phyloP scores from a whole-genome alignment of 1,139 yeast species.

The Scheffersomyces illinoinensis region DNA sequence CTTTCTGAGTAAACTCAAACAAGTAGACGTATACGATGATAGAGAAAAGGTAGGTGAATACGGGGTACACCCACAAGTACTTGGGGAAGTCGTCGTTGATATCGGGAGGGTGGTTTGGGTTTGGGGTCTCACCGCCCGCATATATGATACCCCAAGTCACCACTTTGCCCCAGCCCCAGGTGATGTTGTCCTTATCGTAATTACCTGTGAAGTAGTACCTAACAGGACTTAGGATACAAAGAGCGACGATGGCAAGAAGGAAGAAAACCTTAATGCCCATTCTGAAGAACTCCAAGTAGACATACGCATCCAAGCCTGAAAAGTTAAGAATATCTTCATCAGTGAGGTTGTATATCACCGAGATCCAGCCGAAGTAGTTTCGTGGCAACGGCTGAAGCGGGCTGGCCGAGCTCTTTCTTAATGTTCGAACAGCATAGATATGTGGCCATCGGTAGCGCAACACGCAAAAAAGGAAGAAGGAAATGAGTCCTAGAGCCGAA shows the following conservation, averaged over 20 bases:
- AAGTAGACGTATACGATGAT: slow-evolving; percentile 33
- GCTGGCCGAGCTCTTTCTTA: slow-evolving; percentile 30
- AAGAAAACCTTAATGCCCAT: slow-evolving; percentile 46
- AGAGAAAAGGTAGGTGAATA: slow-evolving; percentile 45
- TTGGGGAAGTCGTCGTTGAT: slow-evolving; percentile 18
- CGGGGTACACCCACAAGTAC: slow-evolving; percentile 41
- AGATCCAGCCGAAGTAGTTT: slow-evolving; percentile 43
- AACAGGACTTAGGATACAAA: slow-evolving; percentile 43
- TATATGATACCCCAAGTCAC: background rate
- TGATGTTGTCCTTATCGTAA: slow-evolving; percentile 41
- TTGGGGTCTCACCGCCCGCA: background rate
- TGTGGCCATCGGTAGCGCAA: slow-evolving; percentile 51
- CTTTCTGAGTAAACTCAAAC: slow-evolving; percentile 36
- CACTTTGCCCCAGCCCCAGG: slow-evolving; percentile 8
- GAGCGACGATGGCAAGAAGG: slow-evolving; percentile 37
- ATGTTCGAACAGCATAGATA: slow-evolving; percentile 50
- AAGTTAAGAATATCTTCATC: slow-evolving; percentile 44
- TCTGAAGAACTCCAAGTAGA: slow-evolving; percentile 44
- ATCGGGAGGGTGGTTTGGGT: slow-evolving; percentile 10
- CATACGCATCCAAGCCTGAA: slow-evolving; percentile 49
- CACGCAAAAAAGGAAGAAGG: slow-evolving; percentile 41
- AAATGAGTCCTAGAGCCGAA: slow-evolving; percentile 33
- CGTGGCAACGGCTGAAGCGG: slow-evolving; percentile 37
- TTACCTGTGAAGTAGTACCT: slow-evolving; percentile 48
- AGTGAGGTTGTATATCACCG: slow-evolving; percentile 32